Conservation (phyloP, 768 basidiomycete genomes). For the Mycena filopes region DNA sequence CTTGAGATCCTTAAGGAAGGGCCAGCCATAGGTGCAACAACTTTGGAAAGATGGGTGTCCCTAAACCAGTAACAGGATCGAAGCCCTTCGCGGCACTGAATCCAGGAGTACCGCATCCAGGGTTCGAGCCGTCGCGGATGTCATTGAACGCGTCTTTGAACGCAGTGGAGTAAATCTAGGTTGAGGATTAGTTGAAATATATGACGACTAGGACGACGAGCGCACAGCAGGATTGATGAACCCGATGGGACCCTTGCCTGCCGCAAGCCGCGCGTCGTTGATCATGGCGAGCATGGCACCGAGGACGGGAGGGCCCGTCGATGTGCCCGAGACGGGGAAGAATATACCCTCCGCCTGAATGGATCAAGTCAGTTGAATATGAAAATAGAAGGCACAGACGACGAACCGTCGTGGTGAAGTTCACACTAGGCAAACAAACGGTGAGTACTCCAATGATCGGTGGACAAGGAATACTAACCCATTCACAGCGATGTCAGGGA, state of each 20-base stretch:
- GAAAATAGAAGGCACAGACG: no score
- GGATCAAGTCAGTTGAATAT: neutral
- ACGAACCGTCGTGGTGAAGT: no score
- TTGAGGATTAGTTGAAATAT: neutral
- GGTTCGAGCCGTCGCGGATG: conserved; percentile 55
- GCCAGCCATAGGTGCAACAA: conserved; percentile 47
- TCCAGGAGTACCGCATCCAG: conserved; percentile 51
- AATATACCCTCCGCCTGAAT: conserved; percentile 47
- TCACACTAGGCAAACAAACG: neutral
- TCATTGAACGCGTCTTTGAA: conserved; percentile 58
- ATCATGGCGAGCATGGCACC: conserved; percentile 59
- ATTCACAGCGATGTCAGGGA: conserved; percentile 60
- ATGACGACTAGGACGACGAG: neutral
- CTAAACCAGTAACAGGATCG: conserved; percentile 61
- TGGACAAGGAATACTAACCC: conserved; percentile 53
- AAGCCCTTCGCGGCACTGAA: conserved; percentile 47
- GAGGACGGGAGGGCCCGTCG: conserved; percentile 57
- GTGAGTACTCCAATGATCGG: neutral
- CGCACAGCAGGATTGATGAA: conserved; percentile 53
- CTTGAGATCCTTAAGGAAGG: neutral
- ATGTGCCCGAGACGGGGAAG: conserved; percentile 56
- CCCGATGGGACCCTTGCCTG: conserved; percentile 55
- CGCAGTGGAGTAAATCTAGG: conserved; percentile 55
- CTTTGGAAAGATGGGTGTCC: conserved; percentile 54
- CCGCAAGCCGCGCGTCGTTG: conserved; percentile 60